Base-by-base conservation (phyloP, 1,284 basidiomycete species). In the Austroboletus novae-zelandiae region DNA sequence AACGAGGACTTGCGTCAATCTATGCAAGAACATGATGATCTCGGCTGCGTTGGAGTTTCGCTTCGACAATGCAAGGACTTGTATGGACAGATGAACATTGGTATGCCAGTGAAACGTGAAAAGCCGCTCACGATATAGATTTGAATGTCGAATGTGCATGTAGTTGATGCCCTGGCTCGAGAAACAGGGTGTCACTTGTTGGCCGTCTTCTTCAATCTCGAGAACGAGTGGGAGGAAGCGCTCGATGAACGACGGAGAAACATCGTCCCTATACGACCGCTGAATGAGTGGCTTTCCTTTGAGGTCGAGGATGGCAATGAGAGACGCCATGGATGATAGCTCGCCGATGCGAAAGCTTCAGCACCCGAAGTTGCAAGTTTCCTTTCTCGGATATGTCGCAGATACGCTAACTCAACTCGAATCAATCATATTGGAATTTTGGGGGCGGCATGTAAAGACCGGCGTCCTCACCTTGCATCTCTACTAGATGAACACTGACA, bases 231-330 rank as follows among this genome's bases (percentile, higher is more conserved):
- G 97, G 39, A 99, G 79, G 71, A 99, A 99, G 44, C 88, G 84
- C 67, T 99, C 96, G 57, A 99, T 86, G 53, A 89, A 89, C 0
- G 92, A 84, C 0, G 91, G 64, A 0, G 93, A 83, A 0, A 99
- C 91, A 74, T 99, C 97, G 71, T 99, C 97, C 47, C 95, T 83
- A 74, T 99, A 99, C 0, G 92, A 91, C n/a, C 96, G 81, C 69
- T 98, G 96, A 60, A 99, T 99, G 50, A 99, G 82, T 29, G 95
- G 93, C 73, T 99, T 99, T 64, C 96, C 96, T 77, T 98, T 98
- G 71, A 99, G 84, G 72, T 99, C 96, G 64, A 98, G 88, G 62
- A 99, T 97, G 42, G 96, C 94, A 58, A 98, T 86, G 50, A 91
- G 76, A 55, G 77, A 79, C 41, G 80, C 78, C 79, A 81, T 81